Conservation (phyloP, 164 flowering plant genomes). For the Macadamia tetraphylla region DNA sequence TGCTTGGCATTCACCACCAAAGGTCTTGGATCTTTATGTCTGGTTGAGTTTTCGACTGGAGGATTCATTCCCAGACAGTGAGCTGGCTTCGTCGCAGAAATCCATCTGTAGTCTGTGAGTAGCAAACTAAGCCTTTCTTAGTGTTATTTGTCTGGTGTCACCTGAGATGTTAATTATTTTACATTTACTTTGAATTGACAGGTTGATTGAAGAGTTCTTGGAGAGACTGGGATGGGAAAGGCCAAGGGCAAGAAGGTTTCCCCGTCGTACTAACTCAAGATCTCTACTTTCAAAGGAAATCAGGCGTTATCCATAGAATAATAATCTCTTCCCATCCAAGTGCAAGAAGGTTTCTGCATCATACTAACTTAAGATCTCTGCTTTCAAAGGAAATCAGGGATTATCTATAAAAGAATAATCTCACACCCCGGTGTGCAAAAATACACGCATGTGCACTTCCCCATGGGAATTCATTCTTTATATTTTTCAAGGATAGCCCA, state of each 20-base stretch:
- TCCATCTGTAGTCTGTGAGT: slow-evolving; percentile 81
- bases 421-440: no score
- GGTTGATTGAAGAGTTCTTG: slow-evolving; percentile 89
- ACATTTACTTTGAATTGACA: slow-evolving; percentile 11
- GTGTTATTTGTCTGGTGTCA: background rate
- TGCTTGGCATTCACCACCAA: slow-evolving; percentile 9
- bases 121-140: background rate
- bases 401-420: slow-evolving; percentile 9
- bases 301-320: slow-evolving; percentile 10
- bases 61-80: slow-evolving; percentile 85
- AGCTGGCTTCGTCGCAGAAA: slow-evolving; percentile 81
- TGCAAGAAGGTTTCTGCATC: no score
- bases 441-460: background rate
- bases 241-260: slow-evolving; percentile 31
- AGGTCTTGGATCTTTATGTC: slow-evolving; percentile 94
- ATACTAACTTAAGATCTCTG: no score
- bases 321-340: no score
- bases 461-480: background rate
- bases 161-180: background rate
- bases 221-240: slow-evolving; percentile 61
- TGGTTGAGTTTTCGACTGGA: slow-evolving; percentile 94
- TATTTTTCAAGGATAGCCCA: background rate
- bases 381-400: slow-evolving; percentile 5
- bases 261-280: slow-evolving; percentile 2
- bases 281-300: slow-evolving; percentile 13